A percentile compares a stretch with the other conserved stretches of the same genome.
Conservation (phyloP, 73 alveolate species). For the Blepharisma stoltei region DNA sequence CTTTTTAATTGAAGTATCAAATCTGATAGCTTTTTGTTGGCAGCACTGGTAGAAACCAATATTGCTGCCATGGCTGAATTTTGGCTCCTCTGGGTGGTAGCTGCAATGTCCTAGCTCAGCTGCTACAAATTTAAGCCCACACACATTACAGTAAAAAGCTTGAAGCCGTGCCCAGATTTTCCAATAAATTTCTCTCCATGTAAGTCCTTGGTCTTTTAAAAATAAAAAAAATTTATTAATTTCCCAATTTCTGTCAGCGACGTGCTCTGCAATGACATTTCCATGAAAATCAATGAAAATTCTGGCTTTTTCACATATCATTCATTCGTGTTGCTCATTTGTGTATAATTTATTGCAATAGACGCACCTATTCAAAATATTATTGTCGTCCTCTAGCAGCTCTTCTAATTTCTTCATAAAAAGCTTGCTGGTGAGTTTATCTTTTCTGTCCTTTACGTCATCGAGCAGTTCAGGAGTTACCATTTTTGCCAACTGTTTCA, state of each 20-base stretch:
- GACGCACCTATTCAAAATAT: conserved; percentile 18
- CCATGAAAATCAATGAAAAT: conserved; percentile 71
- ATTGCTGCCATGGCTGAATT: conserved; percentile 52
- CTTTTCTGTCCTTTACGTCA: conserved; percentile 22
- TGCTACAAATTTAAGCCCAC: conserved; percentile 45
- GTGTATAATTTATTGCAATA: conserved; percentile 35
- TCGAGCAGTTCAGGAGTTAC: conserved; percentile 16
- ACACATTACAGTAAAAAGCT: conserved; percentile 25
- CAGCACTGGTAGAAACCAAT: conserved; percentile 63
- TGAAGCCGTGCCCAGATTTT: conserved; percentile 32
- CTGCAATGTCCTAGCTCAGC: conserved; percentile 57
- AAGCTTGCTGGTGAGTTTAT: conserved; percentile 25
- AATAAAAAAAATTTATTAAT: conserved; percentile 31
- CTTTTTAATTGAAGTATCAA: conserved; percentile 34
- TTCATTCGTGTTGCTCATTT: conserved; percentile 40
- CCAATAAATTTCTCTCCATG: conserved; percentile 35
- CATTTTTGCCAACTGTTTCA: conserved; percentile 36
- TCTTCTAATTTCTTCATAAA: conserved; percentile 26
- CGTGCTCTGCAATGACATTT: conserved; percentile 63
- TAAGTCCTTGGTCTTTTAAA: conserved; percentile 29
- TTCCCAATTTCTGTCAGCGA: conserved; percentile 59
- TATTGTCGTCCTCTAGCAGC: conserved; percentile 30
- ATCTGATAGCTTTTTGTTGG: conserved; percentile 53
- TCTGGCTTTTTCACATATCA: conserved; percentile 60
- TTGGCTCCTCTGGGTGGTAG: conserved; percentile 61